Evolutionary conservation across 176 grass and related monocot genomes (phyloP), one percentile per base, ranked within the genome.

Genomic region (Carex parvula): DNA sequence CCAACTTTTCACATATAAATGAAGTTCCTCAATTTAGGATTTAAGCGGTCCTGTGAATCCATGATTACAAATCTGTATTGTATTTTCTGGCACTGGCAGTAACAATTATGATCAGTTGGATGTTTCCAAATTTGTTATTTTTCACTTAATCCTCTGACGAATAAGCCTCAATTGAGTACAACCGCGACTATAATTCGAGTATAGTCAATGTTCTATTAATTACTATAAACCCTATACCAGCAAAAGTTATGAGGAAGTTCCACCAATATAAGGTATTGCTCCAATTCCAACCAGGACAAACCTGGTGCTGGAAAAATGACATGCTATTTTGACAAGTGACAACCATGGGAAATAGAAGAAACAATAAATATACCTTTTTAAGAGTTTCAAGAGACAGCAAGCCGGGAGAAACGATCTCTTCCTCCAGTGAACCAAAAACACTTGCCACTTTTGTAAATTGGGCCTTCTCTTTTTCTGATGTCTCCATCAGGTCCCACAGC

Each of bases 401-500:
- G 58, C 91, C 85, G 59, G 93, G 84, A 60, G 84, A 90, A 80
- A 70, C 90, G 37, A 90, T 79, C 29, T 99, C 89, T 79, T 90
- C 86, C 37, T 99, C 96, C 3, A 87, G 52, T 56, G 87, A 92
- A 89, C 88, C 88, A 79, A 86, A 79, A 85, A 92, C 20, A 80
- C 37, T 64, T 41, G 86, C 87, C 80, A 92, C 91, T 88, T 89
- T 83, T 44, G 63, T 35, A 62, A 99, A 95, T 11, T 52, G 77
- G 35, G 58, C 86, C 85, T 80, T 93, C 83, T 99, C 96, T 90
- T 92, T 89, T 84, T 91, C 91, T 81, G 93, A 89, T 84, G 93
- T 90, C 39, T 99, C 96, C 96, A 99, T 99, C 70, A 99, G 76
- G 87, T 89, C 87, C 96, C 96, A 99, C 85, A 99, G 58, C 70